Percentiles rank a stretch among this genome's conserved stretches.
Conservation (phyloP, 2,329 filamentous ascomycete genomes). For the Diaporthe sp. region DNA sequence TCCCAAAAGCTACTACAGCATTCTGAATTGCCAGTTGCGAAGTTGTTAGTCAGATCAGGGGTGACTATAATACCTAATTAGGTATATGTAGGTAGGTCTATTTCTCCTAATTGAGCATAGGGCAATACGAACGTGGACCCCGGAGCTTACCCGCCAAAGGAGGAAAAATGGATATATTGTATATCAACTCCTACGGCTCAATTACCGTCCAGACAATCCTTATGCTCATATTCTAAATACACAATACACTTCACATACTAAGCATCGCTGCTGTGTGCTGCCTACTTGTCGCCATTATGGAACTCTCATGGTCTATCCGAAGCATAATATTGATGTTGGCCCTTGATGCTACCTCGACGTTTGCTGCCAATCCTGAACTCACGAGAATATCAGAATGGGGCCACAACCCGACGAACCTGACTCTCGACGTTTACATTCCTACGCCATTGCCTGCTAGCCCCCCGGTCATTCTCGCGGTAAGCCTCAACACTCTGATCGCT, state of each 20-base stretch:
- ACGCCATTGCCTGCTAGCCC: neutral
- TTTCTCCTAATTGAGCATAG: neutral
- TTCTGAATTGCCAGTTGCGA: neutral
- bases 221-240: neutral
- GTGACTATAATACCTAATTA: neutral
- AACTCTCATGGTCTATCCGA: neutral
- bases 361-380: neutral
- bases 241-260: neutral
- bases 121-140: neutral
- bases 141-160: neutral
- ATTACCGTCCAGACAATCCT: neutral
- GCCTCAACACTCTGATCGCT: neutral
- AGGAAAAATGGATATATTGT: neutral
- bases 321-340: neutral
- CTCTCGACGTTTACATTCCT: neutral
- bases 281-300: neutral
- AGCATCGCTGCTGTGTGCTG: neutral
- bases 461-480: neutral
- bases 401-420: neutral
- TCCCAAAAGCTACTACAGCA: too few species aligned
- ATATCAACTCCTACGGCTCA: neutral
- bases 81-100: neutral
- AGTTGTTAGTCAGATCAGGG: neutral
- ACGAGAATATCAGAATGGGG: neutral
- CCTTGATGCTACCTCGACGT: neutral